Conservation (phyloP, 768 basidiomycete species). For the Russula virescens region DNA sequence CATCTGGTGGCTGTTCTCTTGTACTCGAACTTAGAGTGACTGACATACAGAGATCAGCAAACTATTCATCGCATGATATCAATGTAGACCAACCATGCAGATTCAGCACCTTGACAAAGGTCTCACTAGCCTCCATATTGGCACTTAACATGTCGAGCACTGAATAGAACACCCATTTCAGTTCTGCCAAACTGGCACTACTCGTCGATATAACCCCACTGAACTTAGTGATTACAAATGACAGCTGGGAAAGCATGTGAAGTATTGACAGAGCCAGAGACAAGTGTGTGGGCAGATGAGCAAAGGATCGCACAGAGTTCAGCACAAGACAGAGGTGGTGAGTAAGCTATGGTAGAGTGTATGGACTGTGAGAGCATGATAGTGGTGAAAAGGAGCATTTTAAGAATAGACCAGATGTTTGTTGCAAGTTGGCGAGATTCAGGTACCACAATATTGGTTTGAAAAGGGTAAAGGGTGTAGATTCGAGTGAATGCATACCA, state of each 20-base stretch:
- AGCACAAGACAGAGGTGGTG: conserved; percentile 1
- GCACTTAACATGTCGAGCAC: conserved; percentile 66
- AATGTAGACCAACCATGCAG: conserved; percentile 1
- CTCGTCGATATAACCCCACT: conserved; percentile 60
- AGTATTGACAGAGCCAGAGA: conserved; percentile 51
- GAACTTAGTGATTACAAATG: conserved; percentile 75
- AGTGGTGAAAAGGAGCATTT: conserved; percentile 67
- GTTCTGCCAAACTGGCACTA: conserved; percentile 58
- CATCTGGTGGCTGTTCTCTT: background rate
- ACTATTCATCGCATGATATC: background rate
- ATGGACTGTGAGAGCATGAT: conserved; percentile 65
- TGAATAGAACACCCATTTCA: conserved; percentile 70
- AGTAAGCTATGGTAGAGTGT: conserved; percentile 49
- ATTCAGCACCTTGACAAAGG: conserved; percentile 36
- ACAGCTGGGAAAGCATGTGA: conserved; percentile 55
- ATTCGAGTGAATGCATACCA: conserved; percentile 23
- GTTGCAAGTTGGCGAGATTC: conserved; percentile 42
- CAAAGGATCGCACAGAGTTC: background rate
- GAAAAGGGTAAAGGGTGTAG: background rate
- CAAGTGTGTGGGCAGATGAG: conserved; percentile 32
- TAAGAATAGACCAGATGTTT: conserved; percentile 62
- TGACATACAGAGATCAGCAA: background rate
- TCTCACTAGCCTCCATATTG: conserved; percentile 34
- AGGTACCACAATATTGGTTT: conserved; percentile 31
- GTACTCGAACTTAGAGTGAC: background rate